Conservation (phyloP, 139 green algal genomes). For the Zygnema cylindricum region DNA sequence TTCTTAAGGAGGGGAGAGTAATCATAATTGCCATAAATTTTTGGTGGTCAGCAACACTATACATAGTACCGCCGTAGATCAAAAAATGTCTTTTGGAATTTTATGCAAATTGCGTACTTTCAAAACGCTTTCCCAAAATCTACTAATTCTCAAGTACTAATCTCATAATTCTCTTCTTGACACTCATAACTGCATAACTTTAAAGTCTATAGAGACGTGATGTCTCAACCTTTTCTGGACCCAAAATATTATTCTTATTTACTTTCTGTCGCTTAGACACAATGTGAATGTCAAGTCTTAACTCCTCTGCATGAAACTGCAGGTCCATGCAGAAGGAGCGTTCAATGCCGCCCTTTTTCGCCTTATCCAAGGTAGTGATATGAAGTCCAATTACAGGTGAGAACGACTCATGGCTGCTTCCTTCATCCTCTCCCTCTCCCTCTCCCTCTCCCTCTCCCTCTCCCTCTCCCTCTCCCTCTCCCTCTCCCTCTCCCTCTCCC, state of each 20-base stretch:
- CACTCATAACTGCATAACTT: not conserved
- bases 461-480: not conserved
- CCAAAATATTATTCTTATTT: not conserved
- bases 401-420: too few species aligned
- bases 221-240: not conserved
- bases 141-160: not conserved
- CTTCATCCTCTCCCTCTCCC: too few species aligned
- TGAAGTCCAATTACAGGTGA: slow-evolving; percentile 16
- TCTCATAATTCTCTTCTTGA: not conserved
- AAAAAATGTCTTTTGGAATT: not conserved
- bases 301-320: too few species aligned
- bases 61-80: not conserved
- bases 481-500: not conserved
- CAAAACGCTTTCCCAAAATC: not conserved
- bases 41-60: not conserved
- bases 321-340: slow-evolving; percentile 21
- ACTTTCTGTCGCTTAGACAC: too few species aligned
- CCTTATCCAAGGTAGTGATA: not conserved
- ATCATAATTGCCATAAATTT: not conserved
- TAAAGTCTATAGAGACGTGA: too few species aligned
- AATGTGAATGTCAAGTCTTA: too few species aligned
- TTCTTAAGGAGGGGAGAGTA: not conserved
- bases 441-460: not conserved
- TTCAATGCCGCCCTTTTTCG: slow-evolving; percentile 15
- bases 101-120: not conserved